Evolutionary conservation across 2,329 filamentous ascomycete genomes (phyloP).

Genomic region (Beauveria australis): DNA sequence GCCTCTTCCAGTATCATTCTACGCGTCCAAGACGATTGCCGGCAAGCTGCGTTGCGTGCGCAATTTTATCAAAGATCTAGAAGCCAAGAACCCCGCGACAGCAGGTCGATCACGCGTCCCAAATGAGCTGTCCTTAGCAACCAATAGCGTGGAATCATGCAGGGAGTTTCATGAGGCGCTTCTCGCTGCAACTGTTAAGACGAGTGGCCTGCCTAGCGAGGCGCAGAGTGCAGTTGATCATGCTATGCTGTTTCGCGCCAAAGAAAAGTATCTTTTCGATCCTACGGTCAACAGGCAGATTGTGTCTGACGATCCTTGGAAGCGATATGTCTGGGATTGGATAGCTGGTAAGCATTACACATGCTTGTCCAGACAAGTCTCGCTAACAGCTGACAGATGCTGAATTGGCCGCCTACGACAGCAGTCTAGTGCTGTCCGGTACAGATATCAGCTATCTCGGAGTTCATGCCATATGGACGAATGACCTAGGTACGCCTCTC

Average conservation of each 20-base stretch:
- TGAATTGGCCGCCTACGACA: conserved; percentile 54
- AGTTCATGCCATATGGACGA: conserved; percentile 63
- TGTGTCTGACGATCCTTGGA: conserved; percentile 63
- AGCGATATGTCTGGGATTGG: conserved; percentile 75
- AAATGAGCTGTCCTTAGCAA: conserved; percentile 29
- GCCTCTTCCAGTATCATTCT: conserved; percentile 33
- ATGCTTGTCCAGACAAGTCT: background rate
- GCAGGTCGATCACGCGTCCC: conserved; percentile 16
- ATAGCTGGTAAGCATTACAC: conserved; percentile 46
- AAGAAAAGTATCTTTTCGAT: conserved; percentile 56
- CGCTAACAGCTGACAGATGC: conserved; percentile 35
- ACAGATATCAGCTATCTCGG: conserved; percentile 72
- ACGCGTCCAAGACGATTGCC: conserved; percentile 33
- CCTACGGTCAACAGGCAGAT: conserved; percentile 57
- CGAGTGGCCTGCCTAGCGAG: conserved; percentile 39
- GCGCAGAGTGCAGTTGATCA: conserved; percentile 48
- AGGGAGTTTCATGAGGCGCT: conserved; percentile 50
- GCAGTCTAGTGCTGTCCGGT: conserved; percentile 60
- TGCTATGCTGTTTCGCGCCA: conserved; percentile 50
- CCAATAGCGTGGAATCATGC: conserved; percentile 37
- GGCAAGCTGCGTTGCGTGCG: conserved; percentile 43
- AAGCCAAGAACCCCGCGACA: conserved; percentile 21
- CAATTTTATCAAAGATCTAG: conserved; percentile 23
- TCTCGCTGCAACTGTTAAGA: conserved; percentile 35
- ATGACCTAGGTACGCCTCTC: conserved; percentile 49